Base-by-base conservation (phyloP, 257 asterid genomes). In the Misopates orontium region DNA sequence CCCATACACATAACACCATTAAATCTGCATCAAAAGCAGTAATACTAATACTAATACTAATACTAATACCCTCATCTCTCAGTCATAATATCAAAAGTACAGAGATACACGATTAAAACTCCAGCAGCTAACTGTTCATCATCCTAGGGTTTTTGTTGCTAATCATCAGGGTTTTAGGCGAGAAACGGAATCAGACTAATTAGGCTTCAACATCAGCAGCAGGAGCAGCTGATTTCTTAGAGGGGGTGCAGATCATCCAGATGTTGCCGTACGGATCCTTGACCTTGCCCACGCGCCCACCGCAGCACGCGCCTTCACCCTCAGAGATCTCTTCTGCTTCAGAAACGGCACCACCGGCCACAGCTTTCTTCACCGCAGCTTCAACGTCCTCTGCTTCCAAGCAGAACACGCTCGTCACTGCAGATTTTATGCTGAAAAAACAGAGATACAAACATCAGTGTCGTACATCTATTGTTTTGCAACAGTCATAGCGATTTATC, bases 251-350 rank as follows among this genome's bases (percentile, higher is more conserved):
- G 65, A 90, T 78, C 3, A 84, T 64, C 97, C 97, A 90, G 12
- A 85, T 20, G 39, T 78, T 75, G 67, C 95, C 98, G 73, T 69
- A 91, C 0, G 98, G 98, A 65, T 91, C 98, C 75, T 67, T 82
- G 22, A 88, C 75, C 75, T 76, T 77, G 0, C 83, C 95, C 71
- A 78, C 85, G 77, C 91, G 83, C 48, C 85, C 86, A 5, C 89
- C 87, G 64, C 82, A 71, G 73, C 82, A 81, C 48, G 75, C 78
- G 58, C 60, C 83, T 36, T 60, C 86, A 45, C 77, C 84, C 44
- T 81, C 89, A 0, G 57, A 11, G 40, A 67, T 36, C 63, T 79
- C 91, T 0, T 80, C n/a, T n/a, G n/a, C 82, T 6, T 77, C 88
- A 5, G 77, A 7, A 4, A 73, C 51, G 0, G 86, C 96, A 0